Base-by-base conservation (phyloP, 2,329 filamentous ascomycete genomes). In the Cercospora nicotianae region DNA sequence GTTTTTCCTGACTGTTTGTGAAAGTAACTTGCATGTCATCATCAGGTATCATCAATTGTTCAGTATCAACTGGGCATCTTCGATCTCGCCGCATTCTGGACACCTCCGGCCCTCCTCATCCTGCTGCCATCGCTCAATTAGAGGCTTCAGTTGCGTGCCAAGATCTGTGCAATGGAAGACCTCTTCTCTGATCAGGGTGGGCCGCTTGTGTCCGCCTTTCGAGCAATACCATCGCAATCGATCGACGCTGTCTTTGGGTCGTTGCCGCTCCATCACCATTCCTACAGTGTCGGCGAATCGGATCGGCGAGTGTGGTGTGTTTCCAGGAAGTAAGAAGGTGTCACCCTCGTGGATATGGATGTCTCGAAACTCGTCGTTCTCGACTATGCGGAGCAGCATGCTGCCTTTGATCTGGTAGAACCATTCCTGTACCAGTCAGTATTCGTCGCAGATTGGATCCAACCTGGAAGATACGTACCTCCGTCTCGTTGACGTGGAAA, bases 401-500 rank as follows among this genome's bases (percentile, higher is more conserved):
- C 90, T 89, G 73, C 95, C 95, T 75, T 90, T 89, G 86, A 97
- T 89, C 81, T 98, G 94, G 86, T 95, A 98, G 87, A 98, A 98
- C 90, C 94, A 98, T 81, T 98, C 95, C 16, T 94, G 89, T 2
- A 8, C 8, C 31, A 31, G 23, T 66, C 33, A 64, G 55, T 23
- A 39, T 2, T 13, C 26, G 3, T 10, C n/a, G 23, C 20, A 10
- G 23, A 13, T 4, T n/a, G 8, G 23, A 31, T n/a, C 18, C 26
- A 5, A 28, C n/a, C n/a, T 39, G 8, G 62, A 36, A n/a, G 3
- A 36, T 12, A 23, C 60, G 33, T 28, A 69, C 67, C 33, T 64
- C 62, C 0, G 94, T 98, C 75, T 89, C 84, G 85, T 98, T 98
- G 86, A 98, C 94, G 86, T 98, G 95, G 84, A 97, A 98, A 85